A percentile compares a stretch with the other conserved stretches of the same genome.
Evolutionary conservation across 2,329 filamentous ascomycete species (phyloP).

Genomic region (Diplodia corticola): DNA sequence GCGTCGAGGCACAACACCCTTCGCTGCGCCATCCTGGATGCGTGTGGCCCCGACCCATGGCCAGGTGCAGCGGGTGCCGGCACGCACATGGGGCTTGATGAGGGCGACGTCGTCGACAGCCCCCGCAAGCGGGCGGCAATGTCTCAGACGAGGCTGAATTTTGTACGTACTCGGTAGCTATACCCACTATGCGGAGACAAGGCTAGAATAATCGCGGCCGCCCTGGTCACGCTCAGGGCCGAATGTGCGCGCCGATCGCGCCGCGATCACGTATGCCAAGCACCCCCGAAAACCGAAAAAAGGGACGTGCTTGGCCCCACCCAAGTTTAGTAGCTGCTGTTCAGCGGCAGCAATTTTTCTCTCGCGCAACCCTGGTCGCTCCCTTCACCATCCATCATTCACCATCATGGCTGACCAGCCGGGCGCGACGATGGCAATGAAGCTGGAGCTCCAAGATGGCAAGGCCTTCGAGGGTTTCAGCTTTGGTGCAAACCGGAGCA

Average conservation of each 20-base stretch:
- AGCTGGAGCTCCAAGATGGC: conserved; percentile 91
- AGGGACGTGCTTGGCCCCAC: too few relatives aligned
- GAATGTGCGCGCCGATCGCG: neutral
- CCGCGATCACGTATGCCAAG: neutral
- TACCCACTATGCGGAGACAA: too few relatives aligned
- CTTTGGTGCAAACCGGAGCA: conserved; percentile 93
- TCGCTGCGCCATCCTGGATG: neutral
- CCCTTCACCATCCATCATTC: neutral
- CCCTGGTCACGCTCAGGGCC: neutral
- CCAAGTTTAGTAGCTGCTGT: too few relatives aligned
- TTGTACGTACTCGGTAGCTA: too few relatives aligned
- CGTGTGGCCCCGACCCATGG: neutral
- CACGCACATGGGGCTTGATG: neutral
- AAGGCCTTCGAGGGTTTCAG: conserved; percentile 90
- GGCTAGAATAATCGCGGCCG: too few relatives aligned
- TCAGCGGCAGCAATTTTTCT: too few relatives aligned
- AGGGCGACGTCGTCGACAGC: too few relatives aligned
- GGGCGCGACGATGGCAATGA: conserved; percentile 50
- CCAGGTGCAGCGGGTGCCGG: neutral
- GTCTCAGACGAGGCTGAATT: too few relatives aligned
- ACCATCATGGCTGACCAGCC: conserved; percentile 19
- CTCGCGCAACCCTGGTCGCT: neutral
- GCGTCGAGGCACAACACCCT: neutral
- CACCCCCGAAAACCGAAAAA: too few relatives aligned
- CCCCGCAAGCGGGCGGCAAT: too few relatives aligned